These are phyloP conservation scores for Candida ficus DNA, from an alignment of 805 yeast genomes.

Conservation along the genomic window DNA sequence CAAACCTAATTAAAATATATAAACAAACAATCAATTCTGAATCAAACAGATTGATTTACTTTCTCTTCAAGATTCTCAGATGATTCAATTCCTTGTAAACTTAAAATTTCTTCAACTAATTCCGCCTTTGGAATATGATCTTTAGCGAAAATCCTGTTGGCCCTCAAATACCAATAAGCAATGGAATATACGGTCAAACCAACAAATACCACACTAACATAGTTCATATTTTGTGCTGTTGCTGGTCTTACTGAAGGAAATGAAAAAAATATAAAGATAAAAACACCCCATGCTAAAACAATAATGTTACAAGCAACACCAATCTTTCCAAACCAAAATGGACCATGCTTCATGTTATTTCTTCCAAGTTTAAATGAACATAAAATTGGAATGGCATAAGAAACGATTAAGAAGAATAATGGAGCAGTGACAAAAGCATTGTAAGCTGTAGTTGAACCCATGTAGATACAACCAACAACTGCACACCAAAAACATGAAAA, in stretches of 20 bases:
- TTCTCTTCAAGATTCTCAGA: no score
- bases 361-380: conserved; percentile 43
- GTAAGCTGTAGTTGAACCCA: conserved; percentile 65
- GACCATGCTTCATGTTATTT: conserved; percentile 49
- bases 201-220: conserved; percentile 51
- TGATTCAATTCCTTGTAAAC: no score
- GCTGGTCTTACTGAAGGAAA: conserved; percentile 65
- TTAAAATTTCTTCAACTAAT: conserved; percentile 1
- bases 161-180: conserved; percentile 47
- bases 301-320: conserved; percentile 49
- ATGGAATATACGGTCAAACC: conserved; percentile 41
- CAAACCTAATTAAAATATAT: no score
- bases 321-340: conserved; percentile 57
- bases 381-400: conserved; percentile 51
- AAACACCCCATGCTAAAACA: conserved; percentile 50
- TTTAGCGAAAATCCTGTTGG: conserved; percentile 27
- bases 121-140: conserved; percentile 15
- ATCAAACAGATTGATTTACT: no score
- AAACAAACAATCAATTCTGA: no score
- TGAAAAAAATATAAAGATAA: conserved; percentile 55
- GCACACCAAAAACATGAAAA: conserved; percentile 49
- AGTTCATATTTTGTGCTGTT: conserved; percentile 58
- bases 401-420: conserved; percentile 50
- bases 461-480: conserved; percentile 53
- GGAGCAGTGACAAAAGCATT: conserved; percentile 60